Evolutionary conservation across 2,329 filamentous ascomycete genomes (phyloP).

Genomic region (Coniochaeta sp.): DNA sequence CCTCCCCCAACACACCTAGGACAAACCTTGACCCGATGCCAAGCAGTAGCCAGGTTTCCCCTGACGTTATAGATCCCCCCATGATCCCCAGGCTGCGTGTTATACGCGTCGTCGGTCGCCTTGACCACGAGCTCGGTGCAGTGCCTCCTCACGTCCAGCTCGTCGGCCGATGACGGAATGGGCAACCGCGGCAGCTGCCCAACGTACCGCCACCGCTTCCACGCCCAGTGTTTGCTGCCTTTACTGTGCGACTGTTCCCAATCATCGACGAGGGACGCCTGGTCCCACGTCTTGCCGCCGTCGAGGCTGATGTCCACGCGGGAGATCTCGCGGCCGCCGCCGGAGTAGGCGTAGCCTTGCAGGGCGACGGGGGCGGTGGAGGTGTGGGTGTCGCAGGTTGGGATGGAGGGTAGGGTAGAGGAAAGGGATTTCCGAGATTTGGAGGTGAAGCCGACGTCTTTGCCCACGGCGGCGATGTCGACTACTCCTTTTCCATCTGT

Average conservation of each 20-base stretch:
- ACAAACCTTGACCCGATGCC: slow-evolving; percentile 48
- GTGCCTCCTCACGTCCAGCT: slow-evolving; percentile 15
- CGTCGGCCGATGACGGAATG: not conserved
- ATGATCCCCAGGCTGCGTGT: slow-evolving; percentile 57
- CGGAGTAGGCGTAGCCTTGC: slow-evolving; percentile 61
- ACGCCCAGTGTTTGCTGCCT: slow-evolving; percentile 50
- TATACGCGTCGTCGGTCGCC: slow-evolving; percentile 59
- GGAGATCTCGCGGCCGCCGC: slow-evolving; percentile 57
- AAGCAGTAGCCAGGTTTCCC: slow-evolving; percentile 60
- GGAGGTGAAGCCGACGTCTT: slow-evolving; percentile 12
- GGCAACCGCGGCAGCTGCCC: slow-evolving; percentile 30
- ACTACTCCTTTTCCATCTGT: slow-evolving; percentile 8
- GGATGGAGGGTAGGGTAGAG: not conserved
- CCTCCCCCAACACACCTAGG: slow-evolving; percentile 17
- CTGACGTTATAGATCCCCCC: slow-evolving; percentile 55
- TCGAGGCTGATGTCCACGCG: slow-evolving; percentile 63
- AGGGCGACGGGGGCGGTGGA: slow-evolving; percentile 29
- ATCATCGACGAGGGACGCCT: slow-evolving; percentile 52
- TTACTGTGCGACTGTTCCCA: slow-evolving; percentile 19
- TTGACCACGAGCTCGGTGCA: slow-evolving; percentile 55
- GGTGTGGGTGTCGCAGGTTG: slow-evolving; percentile 6
- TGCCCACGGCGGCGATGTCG: slow-evolving; percentile 13
- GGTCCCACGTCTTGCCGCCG: slow-evolving; percentile 56
- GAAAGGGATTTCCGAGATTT: not conserved
- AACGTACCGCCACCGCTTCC: slow-evolving; percentile 56